Evolutionary conservation across 345 rosid species (phyloP).

Genomic region (Camelina laxa): DNA sequence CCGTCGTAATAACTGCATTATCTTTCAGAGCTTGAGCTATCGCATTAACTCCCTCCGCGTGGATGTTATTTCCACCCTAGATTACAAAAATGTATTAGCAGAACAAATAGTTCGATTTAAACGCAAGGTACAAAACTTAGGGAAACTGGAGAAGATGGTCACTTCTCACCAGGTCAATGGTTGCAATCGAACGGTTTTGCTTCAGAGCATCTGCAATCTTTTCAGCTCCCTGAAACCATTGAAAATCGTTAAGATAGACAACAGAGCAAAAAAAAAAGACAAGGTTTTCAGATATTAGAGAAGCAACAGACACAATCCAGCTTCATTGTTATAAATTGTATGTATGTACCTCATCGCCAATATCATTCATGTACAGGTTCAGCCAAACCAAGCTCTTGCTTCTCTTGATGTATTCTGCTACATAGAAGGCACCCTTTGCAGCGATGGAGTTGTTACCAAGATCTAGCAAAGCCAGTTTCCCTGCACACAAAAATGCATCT

Average conservation of each 20-base stretch:
- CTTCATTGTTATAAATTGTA: slow-evolving; percentile 6
- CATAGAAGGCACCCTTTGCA: slow-evolving; percentile 81
- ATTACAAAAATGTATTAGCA: slow-evolving; percentile 17
- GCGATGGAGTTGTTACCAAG: slow-evolving; percentile 90
- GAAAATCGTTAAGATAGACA: slow-evolving; percentile 20
- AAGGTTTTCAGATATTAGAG: neutral
- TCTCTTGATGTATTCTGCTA: slow-evolving; percentile 84
- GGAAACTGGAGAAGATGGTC: slow-evolving; percentile 22
- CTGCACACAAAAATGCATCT: slow-evolving; percentile 50
- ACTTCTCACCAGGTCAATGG: slow-evolving; percentile 81
- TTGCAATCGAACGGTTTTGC: slow-evolving; percentile 72
- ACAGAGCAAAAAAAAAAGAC: neutral
- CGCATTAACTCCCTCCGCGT: slow-evolving; percentile 69
- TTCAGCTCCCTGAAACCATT: slow-evolving; percentile 74
- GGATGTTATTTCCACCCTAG: slow-evolving; percentile 97
- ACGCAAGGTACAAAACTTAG: neutral
- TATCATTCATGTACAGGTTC: slow-evolving; percentile 97
- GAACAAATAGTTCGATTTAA: neutral
- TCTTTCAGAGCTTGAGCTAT: slow-evolving; percentile 82
- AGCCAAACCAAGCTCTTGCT: slow-evolving; percentile 92
- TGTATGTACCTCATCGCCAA: slow-evolving; percentile 83
- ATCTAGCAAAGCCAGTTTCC: slow-evolving; percentile 72
- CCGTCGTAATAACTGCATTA: slow-evolving; percentile 72
- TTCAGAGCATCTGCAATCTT: slow-evolving; percentile 85
- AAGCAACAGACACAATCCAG: slow-evolving; percentile 4